These are phyloP conservation scores for Meripilus lineatus DNA, from an alignment of 1,284 basidiomycete genomes.

Conservation along the genomic window DNA sequence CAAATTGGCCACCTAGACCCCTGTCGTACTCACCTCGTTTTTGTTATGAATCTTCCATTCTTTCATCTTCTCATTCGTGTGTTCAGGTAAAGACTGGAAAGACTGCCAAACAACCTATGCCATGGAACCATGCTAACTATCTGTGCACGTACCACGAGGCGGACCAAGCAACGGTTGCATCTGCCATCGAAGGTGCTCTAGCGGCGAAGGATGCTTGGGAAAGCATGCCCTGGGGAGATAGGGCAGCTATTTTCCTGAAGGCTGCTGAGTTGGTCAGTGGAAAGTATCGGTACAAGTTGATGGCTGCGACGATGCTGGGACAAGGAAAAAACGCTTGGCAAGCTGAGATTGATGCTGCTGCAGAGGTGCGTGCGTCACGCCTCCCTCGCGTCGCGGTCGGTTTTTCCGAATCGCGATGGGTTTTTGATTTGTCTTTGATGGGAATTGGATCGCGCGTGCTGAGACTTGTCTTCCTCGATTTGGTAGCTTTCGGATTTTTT, in stretches of 20 bases:
- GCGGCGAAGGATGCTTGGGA: constrained; percentile 90
- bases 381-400: no score
- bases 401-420: not conserved
- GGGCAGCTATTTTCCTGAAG: constrained; percentile 97
- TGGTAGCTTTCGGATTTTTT: constrained; percentile 93
- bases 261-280: constrained; percentile 91
- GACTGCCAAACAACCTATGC: constrained; percentile 75
- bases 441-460: no score
- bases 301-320: constrained; percentile 97
- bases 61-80: not conserved
- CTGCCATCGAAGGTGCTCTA: constrained; percentile 87
- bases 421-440: no score
- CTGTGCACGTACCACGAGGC: constrained; percentile 91
- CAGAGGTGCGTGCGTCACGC: constrained; percentile 89
- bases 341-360: constrained; percentile 98
- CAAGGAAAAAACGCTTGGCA: constrained; percentile 99
- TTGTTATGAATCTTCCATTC: not conserved
- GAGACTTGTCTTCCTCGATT: not conserved
- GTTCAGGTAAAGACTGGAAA: constrained; percentile 85
- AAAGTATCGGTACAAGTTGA: constrained; percentile 92
- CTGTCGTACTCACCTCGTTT: not conserved
- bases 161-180: constrained; percentile 67
- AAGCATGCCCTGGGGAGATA: constrained; percentile 91
- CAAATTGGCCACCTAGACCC: constrained; percentile 4
- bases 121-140: constrained; percentile 77